Conservation (phyloP, 2,329 filamentous ascomycete genomes). For the Keithomyces neogunnii region DNA sequence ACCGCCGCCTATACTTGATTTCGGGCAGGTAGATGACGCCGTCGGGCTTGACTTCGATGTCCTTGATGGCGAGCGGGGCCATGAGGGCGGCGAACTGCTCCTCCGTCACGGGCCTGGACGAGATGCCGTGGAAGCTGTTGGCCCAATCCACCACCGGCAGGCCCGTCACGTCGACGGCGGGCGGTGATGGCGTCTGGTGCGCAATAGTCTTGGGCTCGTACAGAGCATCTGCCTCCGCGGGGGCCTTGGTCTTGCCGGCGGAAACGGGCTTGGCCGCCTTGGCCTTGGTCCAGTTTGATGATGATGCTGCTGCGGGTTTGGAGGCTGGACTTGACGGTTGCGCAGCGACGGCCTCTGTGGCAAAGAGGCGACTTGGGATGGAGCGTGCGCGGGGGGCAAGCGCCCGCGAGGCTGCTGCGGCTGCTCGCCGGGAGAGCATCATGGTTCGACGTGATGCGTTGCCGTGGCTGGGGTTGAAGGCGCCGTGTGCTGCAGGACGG, state of each 20-base stretch:
- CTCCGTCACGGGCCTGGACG: constrained; percentile 58
- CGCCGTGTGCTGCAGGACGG: no score
- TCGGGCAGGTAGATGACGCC: constrained; percentile 94
- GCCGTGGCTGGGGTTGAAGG: no score
- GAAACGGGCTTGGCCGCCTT: neutral
- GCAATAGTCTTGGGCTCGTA: constrained; percentile 12
- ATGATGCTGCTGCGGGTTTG: neutral
- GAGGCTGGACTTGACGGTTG: neutral
- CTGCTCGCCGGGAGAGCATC: constrained; percentile 17
- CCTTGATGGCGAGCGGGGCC: constrained; percentile 56
- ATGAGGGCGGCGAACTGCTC: constrained; percentile 63
- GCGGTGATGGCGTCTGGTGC: constrained; percentile 2
- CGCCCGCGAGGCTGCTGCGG: constrained; percentile 13
- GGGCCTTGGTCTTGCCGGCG: neutral
- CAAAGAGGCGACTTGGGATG: constrained; percentile 15
- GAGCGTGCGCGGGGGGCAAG: constrained; percentile 9
- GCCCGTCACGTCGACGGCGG: constrained; percentile 3
- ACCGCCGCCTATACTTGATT: constrained; percentile 90
- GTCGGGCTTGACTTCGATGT: constrained; percentile 96
- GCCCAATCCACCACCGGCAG: constrained; percentile 60
- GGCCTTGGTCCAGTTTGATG: constrained; percentile 2
- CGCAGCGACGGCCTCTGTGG: constrained; percentile 12
- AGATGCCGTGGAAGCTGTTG: constrained; percentile 73
- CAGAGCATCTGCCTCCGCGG: constrained; percentile 2
- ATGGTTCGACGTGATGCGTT: constrained; percentile 10